Conservation (phyloP, 495 filamentous ascomycete genomes). For the Lasiosphaeria miniovina region DNA sequence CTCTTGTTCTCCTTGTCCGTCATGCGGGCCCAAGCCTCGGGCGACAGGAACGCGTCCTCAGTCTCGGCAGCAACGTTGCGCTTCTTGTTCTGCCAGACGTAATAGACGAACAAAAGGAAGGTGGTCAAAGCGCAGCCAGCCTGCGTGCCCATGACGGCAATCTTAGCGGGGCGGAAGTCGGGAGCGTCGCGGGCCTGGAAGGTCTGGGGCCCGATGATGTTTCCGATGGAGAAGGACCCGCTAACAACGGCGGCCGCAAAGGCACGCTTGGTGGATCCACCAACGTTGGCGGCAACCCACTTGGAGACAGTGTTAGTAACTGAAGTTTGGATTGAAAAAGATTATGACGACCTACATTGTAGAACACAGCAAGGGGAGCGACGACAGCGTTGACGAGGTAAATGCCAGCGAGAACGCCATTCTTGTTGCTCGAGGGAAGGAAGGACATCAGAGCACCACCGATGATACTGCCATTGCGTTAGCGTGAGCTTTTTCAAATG, state of each 20-base stretch:
- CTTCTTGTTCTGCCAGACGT: conserved; percentile 37
- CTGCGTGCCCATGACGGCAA: conserved; percentile 48
- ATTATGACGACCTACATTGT: conserved; percentile 24
- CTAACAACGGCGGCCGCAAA: conserved; percentile 51
- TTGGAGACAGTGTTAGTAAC: too few relatives aligned
- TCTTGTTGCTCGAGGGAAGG: conserved; percentile 39
- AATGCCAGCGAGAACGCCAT: conserved; percentile 58
- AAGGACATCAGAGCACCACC: conserved; percentile 62
- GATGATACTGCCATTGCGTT: conserved; percentile 37
- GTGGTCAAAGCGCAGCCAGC: conserved; percentile 34
- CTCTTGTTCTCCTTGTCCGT: conserved; percentile 40
- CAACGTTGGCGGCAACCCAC: conserved; percentile 39
- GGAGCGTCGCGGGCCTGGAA: conserved; percentile 60
- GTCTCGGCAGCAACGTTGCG: conserved; percentile 21
- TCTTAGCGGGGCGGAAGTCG: conserved; percentile 60
- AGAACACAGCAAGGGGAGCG: conserved; percentile 46
- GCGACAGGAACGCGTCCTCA: conserved; percentile 29
- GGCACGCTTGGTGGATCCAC: conserved; percentile 38
- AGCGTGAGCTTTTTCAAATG: neutral
- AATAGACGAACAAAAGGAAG: conserved; percentile 32
- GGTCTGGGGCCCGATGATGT: conserved; percentile 67
- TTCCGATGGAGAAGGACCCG: conserved; percentile 60
- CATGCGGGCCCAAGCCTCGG: conserved; percentile 35
- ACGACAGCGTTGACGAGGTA: conserved; percentile 63
- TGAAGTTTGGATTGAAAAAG: too few relatives aligned